phyloP scores from a whole-genome alignment of 768 basidiomycete genomes.

The Mycena olivaceomarginata region DNA sequence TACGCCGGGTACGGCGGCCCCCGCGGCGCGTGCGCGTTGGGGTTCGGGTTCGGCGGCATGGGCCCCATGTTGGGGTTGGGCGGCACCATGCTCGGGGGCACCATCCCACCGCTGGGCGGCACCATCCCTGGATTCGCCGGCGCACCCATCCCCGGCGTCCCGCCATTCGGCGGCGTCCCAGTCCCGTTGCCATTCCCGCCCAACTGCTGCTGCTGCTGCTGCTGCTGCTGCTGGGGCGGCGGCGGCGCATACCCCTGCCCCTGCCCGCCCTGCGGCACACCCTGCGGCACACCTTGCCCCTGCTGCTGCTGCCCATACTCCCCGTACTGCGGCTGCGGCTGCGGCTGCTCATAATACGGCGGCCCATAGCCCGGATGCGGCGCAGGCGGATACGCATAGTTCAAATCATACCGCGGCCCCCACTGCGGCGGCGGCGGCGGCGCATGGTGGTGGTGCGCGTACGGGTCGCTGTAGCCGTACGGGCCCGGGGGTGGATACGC shows the following conservation, averaged over 20 bases:
- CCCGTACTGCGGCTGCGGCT: constrained; percentile 12
- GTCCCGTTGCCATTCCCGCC: background rate
- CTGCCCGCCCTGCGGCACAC: background rate
- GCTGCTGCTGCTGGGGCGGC: background rate
- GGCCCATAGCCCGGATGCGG: constrained; percentile 4
- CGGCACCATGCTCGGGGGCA: constrained; percentile 6
- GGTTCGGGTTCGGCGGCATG: background rate
- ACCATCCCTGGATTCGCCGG: too few relatives aligned
- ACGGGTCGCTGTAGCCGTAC: constrained; percentile 34
- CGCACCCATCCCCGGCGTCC: background rate
- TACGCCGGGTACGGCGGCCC: constrained; percentile 50
- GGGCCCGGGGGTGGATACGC: constrained; percentile 35
- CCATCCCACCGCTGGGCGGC: too few relatives aligned
- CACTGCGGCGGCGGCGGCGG: constrained; percentile 43
- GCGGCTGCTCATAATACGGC: constrained; percentile 35
- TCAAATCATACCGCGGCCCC: constrained; percentile 31
- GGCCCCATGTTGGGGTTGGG: background rate
- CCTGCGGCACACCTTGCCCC: constrained; percentile 13
- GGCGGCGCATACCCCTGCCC: constrained; percentile 12
- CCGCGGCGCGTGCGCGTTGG: constrained; percentile 45
- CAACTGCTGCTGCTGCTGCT: too few relatives aligned
- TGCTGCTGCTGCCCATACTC: constrained; percentile 19
- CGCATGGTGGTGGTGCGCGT: constrained; percentile 41
- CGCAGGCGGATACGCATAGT: constrained; percentile 41
- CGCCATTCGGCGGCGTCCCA: constrained; percentile 13